A percentile compares a stretch with the other conserved stretches of the same genome.
phyloP scores from a whole-genome alignment of 345 rosid species.

The Citrus mangshanensis region DNA sequence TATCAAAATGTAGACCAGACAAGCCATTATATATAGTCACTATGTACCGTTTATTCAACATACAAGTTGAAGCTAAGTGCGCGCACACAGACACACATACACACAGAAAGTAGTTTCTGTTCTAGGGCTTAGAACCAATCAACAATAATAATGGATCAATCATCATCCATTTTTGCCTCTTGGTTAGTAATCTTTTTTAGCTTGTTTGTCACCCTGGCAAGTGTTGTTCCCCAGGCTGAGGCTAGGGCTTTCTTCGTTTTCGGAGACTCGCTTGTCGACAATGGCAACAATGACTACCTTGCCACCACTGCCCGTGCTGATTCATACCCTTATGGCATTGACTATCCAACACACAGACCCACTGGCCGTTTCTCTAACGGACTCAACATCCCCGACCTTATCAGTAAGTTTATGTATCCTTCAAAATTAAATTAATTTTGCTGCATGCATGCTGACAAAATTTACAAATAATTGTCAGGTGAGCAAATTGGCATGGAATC shows the following conservation, averaged over 20 bases:
- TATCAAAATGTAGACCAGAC: background rate
- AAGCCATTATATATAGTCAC: slow-evolving; percentile 15
- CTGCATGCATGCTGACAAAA: background rate
- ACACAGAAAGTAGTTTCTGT: background rate
- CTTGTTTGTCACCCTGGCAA: slow-evolving; percentile 21
- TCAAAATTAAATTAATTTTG: too few species aligned
- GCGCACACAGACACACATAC: too few species aligned
- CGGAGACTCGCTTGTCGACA: slow-evolving; percentile 86
- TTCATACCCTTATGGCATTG: slow-evolving; percentile 74
- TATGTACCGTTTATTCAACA: slow-evolving; percentile 7
- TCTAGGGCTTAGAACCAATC: background rate
- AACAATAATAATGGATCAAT: slow-evolving; percentile 11
- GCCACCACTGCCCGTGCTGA: slow-evolving; percentile 83
- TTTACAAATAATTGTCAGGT: slow-evolving; percentile 32
- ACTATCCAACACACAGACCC: slow-evolving; percentile 59
- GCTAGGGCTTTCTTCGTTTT: slow-evolving; percentile 68
- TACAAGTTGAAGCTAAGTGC: background rate
- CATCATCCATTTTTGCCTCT: background rate
- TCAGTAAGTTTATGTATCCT: slow-evolving; percentile 38
- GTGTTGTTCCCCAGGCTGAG: slow-evolving; percentile 31
- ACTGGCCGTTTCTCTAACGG: slow-evolving; percentile 93
- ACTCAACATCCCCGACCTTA: slow-evolving; percentile 75
- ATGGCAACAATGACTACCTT: slow-evolving; percentile 83
- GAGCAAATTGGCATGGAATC: slow-evolving; percentile 58
- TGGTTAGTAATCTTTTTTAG: slow-evolving; percentile 4